phyloP scores from a whole-genome alignment of 176 grass and related monocot genomes.

The Oryza longistaminata region DNA sequence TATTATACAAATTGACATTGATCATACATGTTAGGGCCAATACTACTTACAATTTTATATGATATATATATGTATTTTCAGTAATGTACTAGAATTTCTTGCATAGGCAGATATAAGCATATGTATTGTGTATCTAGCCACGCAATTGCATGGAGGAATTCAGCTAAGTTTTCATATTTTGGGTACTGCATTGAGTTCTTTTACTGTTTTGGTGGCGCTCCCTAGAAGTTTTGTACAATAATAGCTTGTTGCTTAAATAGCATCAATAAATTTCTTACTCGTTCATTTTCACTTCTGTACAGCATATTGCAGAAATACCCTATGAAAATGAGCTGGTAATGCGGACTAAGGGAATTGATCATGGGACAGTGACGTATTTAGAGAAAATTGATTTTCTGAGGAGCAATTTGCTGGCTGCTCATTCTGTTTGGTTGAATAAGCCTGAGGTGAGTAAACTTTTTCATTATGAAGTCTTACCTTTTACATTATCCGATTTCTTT shows the following conservation, averaged over 20 bases:
- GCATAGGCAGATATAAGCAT: too few species aligned
- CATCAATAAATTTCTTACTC: not conserved
- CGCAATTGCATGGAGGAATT: not conserved
- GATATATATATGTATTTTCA: not conserved
- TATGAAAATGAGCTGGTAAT: slow-evolving; percentile 85
- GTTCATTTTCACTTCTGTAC: slow-evolving; percentile 28
- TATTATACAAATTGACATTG: not conserved
- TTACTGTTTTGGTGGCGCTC: not conserved
- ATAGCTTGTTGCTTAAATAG: not conserved
- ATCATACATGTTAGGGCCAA: not conserved
- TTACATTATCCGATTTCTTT: not conserved
- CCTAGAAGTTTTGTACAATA: not conserved
- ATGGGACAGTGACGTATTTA: slow-evolving; percentile 92
- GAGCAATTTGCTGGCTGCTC: slow-evolving; percentile 80
- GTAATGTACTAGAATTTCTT: too few species aligned
- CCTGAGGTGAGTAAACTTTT: slow-evolving; percentile 60
- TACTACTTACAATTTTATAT: not conserved
- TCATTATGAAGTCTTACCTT: not conserved
- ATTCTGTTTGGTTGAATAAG: slow-evolving; percentile 91
- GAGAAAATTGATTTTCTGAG: slow-evolving; percentile 85
- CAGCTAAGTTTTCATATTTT: not conserved
- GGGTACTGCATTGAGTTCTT: not conserved
- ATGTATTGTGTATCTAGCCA: not conserved
- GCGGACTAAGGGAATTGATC: slow-evolving; percentile 70
- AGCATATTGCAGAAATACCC: slow-evolving; percentile 95